Evolutionary conservation across 257 asterid genomes (phyloP).

Genomic region (Paraleonurus japonicus): DNA sequence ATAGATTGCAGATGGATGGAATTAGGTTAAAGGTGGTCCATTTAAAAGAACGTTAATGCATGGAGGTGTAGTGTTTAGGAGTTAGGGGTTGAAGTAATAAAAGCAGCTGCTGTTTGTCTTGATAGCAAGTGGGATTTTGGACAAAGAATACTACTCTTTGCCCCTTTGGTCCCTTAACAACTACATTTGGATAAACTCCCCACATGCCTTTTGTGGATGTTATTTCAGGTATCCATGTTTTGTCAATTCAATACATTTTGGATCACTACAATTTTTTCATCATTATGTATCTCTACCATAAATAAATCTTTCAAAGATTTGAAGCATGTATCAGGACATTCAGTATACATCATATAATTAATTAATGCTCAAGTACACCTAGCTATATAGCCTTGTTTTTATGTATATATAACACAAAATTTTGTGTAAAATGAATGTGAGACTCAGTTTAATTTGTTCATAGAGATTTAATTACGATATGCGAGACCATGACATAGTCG

Average conservation of each 20-base stretch:
- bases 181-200: constrained; percentile 40
- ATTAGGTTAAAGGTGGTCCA: not conserved
- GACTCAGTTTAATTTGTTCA: too few species aligned
- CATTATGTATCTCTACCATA: not conserved
- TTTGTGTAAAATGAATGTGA: too few species aligned
- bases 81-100: constrained; percentile 39
- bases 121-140: constrained; percentile 34
- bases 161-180: constrained; percentile 36
- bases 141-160: constrained; percentile 21
- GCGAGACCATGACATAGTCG: too few species aligned
- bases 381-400: too few species aligned
- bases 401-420: not conserved
- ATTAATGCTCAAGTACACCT: not conserved
- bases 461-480: too few species aligned
- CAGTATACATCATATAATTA: not conserved
- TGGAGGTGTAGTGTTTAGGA: constrained; percentile 5
- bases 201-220: constrained; percentile 57
- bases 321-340: not conserved
- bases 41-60: not conserved
- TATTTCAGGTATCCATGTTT: constrained; percentile 33
- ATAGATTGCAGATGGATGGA: not conserved
- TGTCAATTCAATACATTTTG: constrained; percentile 26
- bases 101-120: constrained; percentile 29
- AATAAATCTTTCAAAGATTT: not conserved
- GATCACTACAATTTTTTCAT: constrained; percentile 18